Base-by-base conservation (phyloP, 1,284 basidiomycete genomes). In the Puccinia triticina region DNA sequence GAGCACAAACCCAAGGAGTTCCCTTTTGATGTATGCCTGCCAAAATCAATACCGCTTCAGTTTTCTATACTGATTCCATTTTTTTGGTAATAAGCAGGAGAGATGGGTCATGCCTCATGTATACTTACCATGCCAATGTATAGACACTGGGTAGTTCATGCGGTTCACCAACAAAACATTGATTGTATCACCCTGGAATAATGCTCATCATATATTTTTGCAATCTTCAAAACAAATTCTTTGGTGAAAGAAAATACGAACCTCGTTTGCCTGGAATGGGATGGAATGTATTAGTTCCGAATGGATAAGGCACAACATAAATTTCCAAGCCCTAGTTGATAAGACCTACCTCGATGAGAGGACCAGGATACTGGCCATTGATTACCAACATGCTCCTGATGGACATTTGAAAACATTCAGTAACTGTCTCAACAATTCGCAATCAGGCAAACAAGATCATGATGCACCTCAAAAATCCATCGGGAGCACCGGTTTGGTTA, bases 321-420 rank as follows among this genome's bases (percentile, higher is more conserved):
- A 64, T 14, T 18, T 64, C 26, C 37, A 43, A 26, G 8, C 40
- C 21, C 3, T 48, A n/a, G 46, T 16, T 59, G 21, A 43, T 88
- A 46, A 87, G 85, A 84, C 90, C 90, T 1, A 87, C 89, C 83
- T 90, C 88, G 77, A 90, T 88, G 7, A 89, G 87, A 0, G 90
- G 90, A 1, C 90, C 90, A 0, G 89, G 89, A 74, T 85, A 89
- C 79, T 88, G 86, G 1, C 88, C 89, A 74, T 90, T 90, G n/a
- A 90, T 88, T 4, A 89, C 88, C 8, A 89, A 84, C 88, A 89
- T 67, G n/a, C 34, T 67, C 67, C 77, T 79, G 40, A 50, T 48
- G 23, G n/a, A 48, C 0, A 40, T 12, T 29, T 29, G 26, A 29
- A 71, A 48, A 43, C 8, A 8, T 10, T 43, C 23, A 48, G 40